These are phyloP conservation scores for Insectozyma bohioensis DNA, from an alignment of 1,139 yeast species.

Conservation along the genomic window DNA sequence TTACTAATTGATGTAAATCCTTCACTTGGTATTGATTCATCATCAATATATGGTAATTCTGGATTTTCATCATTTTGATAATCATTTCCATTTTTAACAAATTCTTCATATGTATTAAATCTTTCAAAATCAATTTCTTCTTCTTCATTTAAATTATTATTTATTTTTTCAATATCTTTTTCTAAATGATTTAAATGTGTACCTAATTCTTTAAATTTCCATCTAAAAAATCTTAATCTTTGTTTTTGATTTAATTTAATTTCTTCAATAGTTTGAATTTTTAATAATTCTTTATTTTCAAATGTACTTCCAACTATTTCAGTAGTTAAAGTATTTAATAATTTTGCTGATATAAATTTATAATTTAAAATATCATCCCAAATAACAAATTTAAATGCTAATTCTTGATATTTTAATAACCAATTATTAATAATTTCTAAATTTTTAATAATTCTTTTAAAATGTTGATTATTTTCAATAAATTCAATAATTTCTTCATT, in stretches of 20 bases:
- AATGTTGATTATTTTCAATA: conserved; percentile 1
- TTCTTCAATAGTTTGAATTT: conserved; percentile 8
- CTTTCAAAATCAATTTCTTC: conserved; percentile 5
- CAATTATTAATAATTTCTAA: conserved; percentile 2
- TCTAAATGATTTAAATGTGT: conserved; percentile 3
- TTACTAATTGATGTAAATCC: conserved; percentile 6
- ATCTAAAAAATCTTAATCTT: conserved; percentile 10
- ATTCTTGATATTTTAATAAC: neutral
- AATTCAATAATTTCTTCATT: neutral
- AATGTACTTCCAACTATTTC: conserved; percentile 1
- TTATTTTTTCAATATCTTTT: conserved; percentile 1
- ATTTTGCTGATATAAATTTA: conserved; percentile 10
- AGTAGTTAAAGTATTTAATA: conserved; percentile 5
- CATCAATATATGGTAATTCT: conserved; percentile 5
- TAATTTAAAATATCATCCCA: conserved; percentile 8
- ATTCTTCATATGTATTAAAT: conserved; percentile 1
- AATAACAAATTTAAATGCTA: conserved; percentile 7
- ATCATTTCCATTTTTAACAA: neutral
- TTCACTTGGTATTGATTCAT: conserved; percentile 9
- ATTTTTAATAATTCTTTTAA: conserved; percentile 5
- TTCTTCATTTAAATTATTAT: neutral
- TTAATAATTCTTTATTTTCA: conserved; percentile 1
- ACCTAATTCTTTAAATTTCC: conserved; percentile 13
- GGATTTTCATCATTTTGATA: conserved; percentile 8
- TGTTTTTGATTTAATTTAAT: conserved; percentile 7